Base-by-base conservation (phyloP, 2,329 filamentous ascomycete genomes). In the Cladosporium oxysporum region DNA sequence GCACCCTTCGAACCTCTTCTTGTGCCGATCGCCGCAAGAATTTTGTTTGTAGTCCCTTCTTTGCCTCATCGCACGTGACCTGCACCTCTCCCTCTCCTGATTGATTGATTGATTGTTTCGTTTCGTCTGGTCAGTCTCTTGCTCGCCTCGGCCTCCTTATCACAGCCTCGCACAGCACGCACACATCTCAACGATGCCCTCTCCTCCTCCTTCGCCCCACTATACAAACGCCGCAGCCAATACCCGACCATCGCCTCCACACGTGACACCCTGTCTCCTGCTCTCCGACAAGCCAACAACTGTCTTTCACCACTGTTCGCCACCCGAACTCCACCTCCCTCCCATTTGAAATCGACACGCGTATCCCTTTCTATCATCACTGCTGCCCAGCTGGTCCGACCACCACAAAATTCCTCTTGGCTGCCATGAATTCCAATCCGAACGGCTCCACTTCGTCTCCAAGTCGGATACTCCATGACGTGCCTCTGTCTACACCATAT, bases 261-360 rank as follows among this genome's bases (percentile, higher is more conserved):
- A 62, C 60, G 60, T 62, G 61, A 63, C 21, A 26, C 33, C 60
- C 23, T 29, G 21, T 58, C 12, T 58, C 10, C 14, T 37, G n/a
- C 28, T 21, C 57, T 44, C 14, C 3, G 21, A 58, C 29, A 44
- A 44, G 18, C 18, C n/a, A 23, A 47, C 7, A 47, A 21, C n/a
- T 10, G 2, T 47, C n/a, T 23, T 26, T n/a, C 31, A 58, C 11
- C 55, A 58, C 14, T 21, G 26, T 31, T 55, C 28, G 31, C 55
- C 55, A 57, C 29, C 52, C 52, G 28, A 18, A 29, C 23, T 52
- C 23, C 52, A 58, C 55, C n/a, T 35, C 33, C 21, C 23, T 35
- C 55, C 21, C 23, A 58, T 18, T 26, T 28, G 29, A 35, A 58
- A 35, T 23, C 16, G 33, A 47, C 57, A 59, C 57, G 23, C 57